Evolutionary conservation across 2,329 filamentous ascomycete species (phyloP), one percentile per base, ranked within the genome.

Genomic region (Aspergillus hiratsukae): DNA sequence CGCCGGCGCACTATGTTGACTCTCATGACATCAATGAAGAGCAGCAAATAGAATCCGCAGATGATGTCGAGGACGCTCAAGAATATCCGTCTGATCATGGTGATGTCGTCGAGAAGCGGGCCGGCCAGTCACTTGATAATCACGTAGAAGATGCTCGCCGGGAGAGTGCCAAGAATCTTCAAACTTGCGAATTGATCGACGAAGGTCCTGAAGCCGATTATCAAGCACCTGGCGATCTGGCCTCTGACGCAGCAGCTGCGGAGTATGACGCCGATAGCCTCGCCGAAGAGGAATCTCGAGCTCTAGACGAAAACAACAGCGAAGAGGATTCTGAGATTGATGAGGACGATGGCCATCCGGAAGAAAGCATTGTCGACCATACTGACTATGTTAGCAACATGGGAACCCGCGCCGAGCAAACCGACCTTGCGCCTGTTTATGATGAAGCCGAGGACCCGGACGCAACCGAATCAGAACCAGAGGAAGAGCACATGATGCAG

Each of bases 161-260:
- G 14, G 10, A 41, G 4, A 45, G 19, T 43, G 28, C n/a, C 14
- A 17, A 49, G 17, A 10, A 41, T 5, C 5, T 6, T 9, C 11
- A 35, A 35, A 3, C 23, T 31, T 28, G 53, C 8, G 52, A 50
- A n/a, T 41, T 45, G 21, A 29, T 17, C 14, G 29, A 53, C 23
- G 61, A 63, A 23, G 57, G 52, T 1, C 59, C 61, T 56, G 66
- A 66, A 53, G 58, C 64, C 45, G 25, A 58, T 8, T 51, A 52
- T 8, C 55, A 60, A 8, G 55, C 55, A 3, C 29, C 52, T 40
- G 37, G 35, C 14, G 37, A 40, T 14, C 31, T 27, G 4, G n/a
- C 37, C 17, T 28, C 43, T 5, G 31, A 23, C 21, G 8, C 19
- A 25, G 48, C 50, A 21, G 29, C 23, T 23, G 51, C 53, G 23